Evolutionary conservation across 2,329 filamentous ascomycete species (phyloP).

Genomic region (Anisogramma anomala): DNA sequence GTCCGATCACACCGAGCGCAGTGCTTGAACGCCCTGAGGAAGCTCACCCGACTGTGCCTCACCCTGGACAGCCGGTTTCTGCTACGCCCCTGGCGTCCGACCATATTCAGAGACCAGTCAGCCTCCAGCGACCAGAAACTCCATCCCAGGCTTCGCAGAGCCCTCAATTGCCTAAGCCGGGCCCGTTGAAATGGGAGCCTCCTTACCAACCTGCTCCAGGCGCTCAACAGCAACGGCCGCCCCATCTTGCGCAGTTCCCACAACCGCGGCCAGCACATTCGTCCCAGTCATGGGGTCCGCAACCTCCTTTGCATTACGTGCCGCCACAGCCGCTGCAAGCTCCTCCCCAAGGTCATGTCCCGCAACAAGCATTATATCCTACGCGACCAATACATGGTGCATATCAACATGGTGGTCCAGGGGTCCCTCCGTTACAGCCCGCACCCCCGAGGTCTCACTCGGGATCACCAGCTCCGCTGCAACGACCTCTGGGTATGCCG

Average conservation of each 20-base stretch:
- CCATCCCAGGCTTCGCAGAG: constrained; percentile 15
- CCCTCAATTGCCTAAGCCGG: constrained; percentile 21
- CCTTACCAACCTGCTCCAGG: constrained; percentile 25
- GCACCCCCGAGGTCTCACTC: constrained; percentile 20
- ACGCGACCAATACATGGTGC: constrained; percentile 22
- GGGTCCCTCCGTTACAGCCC: constrained; percentile 18
- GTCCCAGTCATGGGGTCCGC: constrained; percentile 8
- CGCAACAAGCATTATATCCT: constrained; percentile 3
- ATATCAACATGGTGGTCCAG: constrained; percentile 26
- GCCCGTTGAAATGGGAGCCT: constrained; percentile 30
- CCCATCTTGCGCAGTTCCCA: constrained; percentile 4
- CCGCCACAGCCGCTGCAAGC: constrained; percentile 12
- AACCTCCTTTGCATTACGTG: constrained; percentile 10
- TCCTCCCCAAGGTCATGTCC: constrained; percentile 7
- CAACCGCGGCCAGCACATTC: constrained; percentile 4
- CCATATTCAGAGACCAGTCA: constrained; percentile 25
- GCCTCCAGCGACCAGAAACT: constrained; percentile 21
- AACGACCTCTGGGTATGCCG: constrained; percentile 7
- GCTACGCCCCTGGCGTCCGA: constrained; percentile 21
- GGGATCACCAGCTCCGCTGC: constrained; percentile 18
- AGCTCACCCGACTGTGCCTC: constrained; percentile 21
- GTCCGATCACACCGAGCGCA: constrained; percentile 16
- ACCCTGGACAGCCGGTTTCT: constrained; percentile 19
- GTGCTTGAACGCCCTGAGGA: constrained; percentile 31
- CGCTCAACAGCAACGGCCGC: constrained; percentile 14